Evolutionary conservation across 2,329 filamentous ascomycete species (phyloP).

Genomic region (Hypoxylon sp.): DNA sequence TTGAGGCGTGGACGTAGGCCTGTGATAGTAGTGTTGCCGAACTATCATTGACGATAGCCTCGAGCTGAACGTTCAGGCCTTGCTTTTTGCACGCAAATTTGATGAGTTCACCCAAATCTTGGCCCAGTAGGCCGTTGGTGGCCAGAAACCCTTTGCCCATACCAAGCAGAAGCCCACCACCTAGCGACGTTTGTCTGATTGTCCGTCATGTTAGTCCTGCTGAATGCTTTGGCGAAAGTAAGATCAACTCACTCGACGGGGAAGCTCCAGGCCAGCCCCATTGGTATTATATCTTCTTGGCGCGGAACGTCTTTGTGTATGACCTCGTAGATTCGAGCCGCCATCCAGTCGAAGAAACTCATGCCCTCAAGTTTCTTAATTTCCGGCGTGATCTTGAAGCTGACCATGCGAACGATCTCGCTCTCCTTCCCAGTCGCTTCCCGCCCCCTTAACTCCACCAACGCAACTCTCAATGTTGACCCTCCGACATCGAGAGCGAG

Average conservation of each 20-base stretch:
- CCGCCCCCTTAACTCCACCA: slow-evolving; percentile 70
- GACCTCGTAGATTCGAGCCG: slow-evolving; percentile 69
- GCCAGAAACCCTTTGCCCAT: slow-evolving; percentile 78
- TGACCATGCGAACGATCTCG: slow-evolving; percentile 67
- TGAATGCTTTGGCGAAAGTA: slow-evolving; percentile 6
- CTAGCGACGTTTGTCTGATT: slow-evolving; percentile 73
- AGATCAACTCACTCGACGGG: slow-evolving; percentile 72
- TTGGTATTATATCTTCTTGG: slow-evolving; percentile 62
- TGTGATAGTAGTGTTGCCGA: slow-evolving; percentile 75
- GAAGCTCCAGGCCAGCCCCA: slow-evolving; percentile 78
- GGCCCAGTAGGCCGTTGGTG: slow-evolving; percentile 67
- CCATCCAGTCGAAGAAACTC: slow-evolving; percentile 78
- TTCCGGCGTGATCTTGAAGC: slow-evolving; percentile 68
- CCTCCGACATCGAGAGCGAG: slow-evolving; percentile 77
- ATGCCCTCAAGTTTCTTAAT: slow-evolving; percentile 70
- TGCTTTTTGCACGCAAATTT: slow-evolving; percentile 64
- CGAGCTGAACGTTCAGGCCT: slow-evolving; percentile 67
- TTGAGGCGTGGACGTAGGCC: slow-evolving; percentile 70
- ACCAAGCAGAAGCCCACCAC: slow-evolving; percentile 68
- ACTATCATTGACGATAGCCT: slow-evolving; percentile 76
- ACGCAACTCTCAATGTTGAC: slow-evolving; percentile 74
- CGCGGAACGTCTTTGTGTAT: slow-evolving; percentile 60
- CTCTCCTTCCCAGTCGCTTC: slow-evolving; percentile 58
- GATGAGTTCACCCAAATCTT: slow-evolving; percentile 72
- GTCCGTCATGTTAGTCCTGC: slow-evolving; percentile 45